Base-by-base conservation (phyloP, 2,329 filamentous ascomycete species). In the Lachnellula hyalina region DNA sequence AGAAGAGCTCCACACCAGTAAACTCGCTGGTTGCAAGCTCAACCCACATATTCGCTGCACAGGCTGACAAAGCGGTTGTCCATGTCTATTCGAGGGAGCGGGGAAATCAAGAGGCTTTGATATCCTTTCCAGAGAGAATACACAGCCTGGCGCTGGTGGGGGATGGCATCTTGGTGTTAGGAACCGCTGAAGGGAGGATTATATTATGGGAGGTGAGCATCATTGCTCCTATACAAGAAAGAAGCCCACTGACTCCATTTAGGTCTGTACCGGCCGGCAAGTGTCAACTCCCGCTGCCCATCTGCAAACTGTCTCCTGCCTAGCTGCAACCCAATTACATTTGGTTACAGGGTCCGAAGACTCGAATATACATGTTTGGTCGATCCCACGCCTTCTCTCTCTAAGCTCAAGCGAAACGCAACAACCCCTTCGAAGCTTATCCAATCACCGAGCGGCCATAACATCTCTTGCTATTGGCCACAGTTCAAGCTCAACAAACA, bases 351-450 rank as follows among this genome's bases (percentile, higher is more conserved):
- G 86, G 41, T 93, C 89, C 2, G 82, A 86, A 63, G 94, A 99
- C 74, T 89, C 91, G 50, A 96, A 90, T 70, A 80, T 96, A 59
- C 90, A 96, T 71, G 86, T 97, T 57, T 99, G 94, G 94, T 90
- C 90, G 1, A 73, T 96, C 51, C 78, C 87, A 3, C 79, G 80
- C 23, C 81, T 97, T 11, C 78, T 96, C 2, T 80, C 84, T 57
- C 72, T 82, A 53, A 74, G 79, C 61, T 72, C 75, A 21, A 75
- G 75, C 49, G 75, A 74, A 52, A 79, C 80, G 66, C 81, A 73
- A 72, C 84, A 91, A 63, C 92, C 93, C 2, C 75, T 90, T 48
- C 81, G 84, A 56, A 92, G 87, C 4, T 83, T 99, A 56, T 84
- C 88, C 28, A 86, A 87, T 63, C 90, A 95, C 69, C 82, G 87